Conservation (phyloP, 306 rosid species). For the Urtica urens region DNA sequence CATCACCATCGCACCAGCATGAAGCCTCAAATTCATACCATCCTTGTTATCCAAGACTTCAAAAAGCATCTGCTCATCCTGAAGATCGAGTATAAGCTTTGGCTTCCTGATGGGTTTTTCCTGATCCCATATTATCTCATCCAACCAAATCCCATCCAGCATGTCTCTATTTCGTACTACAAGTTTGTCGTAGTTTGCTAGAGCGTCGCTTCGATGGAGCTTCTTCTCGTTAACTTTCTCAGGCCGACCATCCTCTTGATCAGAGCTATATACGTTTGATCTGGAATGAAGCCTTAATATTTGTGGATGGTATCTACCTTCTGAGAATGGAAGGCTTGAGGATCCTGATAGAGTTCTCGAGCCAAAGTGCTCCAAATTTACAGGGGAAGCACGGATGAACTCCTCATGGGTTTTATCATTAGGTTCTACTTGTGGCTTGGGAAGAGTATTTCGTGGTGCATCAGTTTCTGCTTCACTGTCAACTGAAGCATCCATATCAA, state of each 20-base stretch:
- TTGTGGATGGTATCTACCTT: conserved; percentile 66
- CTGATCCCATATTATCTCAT: conserved; percentile 75
- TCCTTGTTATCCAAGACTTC: conserved; percentile 69
- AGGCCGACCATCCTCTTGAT: conserved; percentile 26
- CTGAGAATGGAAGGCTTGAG: conserved; percentile 26
- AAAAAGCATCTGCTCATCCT: conserved; percentile 93
- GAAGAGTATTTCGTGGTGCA: conserved; percentile 23
- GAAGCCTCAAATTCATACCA: conserved; percentile 51
- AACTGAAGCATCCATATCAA: conserved; percentile 41
- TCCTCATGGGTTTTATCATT: conserved; percentile 27
- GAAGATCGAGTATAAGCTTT: conserved; percentile 86
- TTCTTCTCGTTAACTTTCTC: conserved; percentile 34
- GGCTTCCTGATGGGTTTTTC: conserved; percentile 43
- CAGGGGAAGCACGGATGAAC: conserved; percentile 27
- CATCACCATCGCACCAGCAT: conserved; percentile 86
- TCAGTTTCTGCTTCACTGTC: conserved; percentile 41
- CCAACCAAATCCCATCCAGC: conserved; percentile 76
- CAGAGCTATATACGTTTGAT: conserved; percentile 31
- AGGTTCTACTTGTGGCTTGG: conserved; percentile 20
- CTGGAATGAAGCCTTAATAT: conserved; percentile 63
- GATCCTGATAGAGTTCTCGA: conserved; percentile 32
- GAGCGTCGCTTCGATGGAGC: conserved; percentile 36
- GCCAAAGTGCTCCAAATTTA: conserved; percentile 51
- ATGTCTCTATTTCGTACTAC: conserved; percentile 59
- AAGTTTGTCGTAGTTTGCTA: conserved; percentile 41